Percentiles rank a stretch among this genome's conserved stretches.
These are phyloP conservation scores for Tremella yokohamensis DNA, from an alignment of 768 basidiomycete species.

Conservation along the genomic window DNA sequence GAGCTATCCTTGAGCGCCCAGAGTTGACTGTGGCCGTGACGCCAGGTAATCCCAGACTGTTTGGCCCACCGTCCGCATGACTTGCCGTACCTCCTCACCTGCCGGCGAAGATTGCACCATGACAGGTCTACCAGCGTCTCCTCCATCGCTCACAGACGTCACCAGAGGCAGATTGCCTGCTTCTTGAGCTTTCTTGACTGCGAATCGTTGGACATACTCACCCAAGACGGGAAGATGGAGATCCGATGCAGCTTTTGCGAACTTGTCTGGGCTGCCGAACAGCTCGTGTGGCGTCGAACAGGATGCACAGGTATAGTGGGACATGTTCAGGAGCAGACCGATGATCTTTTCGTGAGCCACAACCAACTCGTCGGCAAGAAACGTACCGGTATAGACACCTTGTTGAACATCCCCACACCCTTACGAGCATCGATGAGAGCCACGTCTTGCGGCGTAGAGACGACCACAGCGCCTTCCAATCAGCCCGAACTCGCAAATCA, in stretches of 20 bases:
- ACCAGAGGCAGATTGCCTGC: conserved; percentile 69
- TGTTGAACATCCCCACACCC: conserved; percentile 87
- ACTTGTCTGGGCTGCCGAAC: conserved; percentile 67
- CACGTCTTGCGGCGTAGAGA: conserved; percentile 93
- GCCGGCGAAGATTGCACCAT: conserved; percentile 39
- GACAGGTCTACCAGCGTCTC: conserved; percentile 62
- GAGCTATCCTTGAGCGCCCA: conserved; percentile 6
- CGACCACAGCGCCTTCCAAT: conserved; percentile 74
- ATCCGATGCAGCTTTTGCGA: conserved; percentile 60
- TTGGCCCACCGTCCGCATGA: conserved; percentile 36
- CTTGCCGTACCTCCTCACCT: conserved; percentile 38
- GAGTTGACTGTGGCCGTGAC: neutral
- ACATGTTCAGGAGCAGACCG: conserved; percentile 82
- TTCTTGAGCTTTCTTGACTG: conserved; percentile 53
- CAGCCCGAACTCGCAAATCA: conserved; percentile 1
- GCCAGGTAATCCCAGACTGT: conserved; percentile 39
- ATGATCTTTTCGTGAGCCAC: conserved; percentile 60
- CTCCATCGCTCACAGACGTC: conserved; percentile 65
- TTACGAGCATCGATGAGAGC: conserved; percentile 86
- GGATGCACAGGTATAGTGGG: conserved; percentile 72
- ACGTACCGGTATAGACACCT: conserved; percentile 74
- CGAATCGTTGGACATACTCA: conserved; percentile 7
- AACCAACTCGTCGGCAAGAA: neutral
- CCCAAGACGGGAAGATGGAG: conserved; percentile 68
- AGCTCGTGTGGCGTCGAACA: conserved; percentile 65